phyloP scores from a whole-genome alignment of 495 filamentous ascomycete genomes.

The Tuber aestivum region DNA sequence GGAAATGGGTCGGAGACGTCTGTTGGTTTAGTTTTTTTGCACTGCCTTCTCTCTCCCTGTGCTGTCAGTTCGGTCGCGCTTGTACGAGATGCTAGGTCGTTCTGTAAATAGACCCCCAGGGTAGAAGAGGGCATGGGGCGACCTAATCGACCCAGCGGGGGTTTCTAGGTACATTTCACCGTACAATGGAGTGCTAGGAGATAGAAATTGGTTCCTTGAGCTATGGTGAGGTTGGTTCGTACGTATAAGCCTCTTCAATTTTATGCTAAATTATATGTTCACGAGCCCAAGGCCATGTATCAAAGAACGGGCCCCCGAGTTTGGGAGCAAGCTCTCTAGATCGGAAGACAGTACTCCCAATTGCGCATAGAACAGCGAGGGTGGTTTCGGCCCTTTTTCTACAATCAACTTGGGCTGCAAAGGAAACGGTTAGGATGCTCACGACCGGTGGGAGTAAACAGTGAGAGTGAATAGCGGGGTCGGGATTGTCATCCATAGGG shows the following conservation, averaged over 20 bases:
- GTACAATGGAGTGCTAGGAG: too few species aligned
- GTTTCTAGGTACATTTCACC: too few species aligned
- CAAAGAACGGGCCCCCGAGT: too few species aligned
- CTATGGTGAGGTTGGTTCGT: too few species aligned
- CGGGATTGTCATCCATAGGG: neutral
- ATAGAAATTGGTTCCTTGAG: too few species aligned
- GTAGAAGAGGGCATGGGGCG: too few species aligned
- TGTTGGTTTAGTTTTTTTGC: neutral
- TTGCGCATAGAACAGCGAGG: neutral
- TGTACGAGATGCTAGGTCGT: neutral
- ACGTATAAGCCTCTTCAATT: too few species aligned
- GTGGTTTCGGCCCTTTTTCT: neutral
- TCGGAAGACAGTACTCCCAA: neutral
- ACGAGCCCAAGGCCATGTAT: too few species aligned
- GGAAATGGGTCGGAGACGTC: neutral
- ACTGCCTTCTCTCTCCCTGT: neutral
- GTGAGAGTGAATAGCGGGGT: neutral
- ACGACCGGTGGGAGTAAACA: too few species aligned
- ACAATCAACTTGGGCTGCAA: neutral
- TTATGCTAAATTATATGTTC: too few species aligned
- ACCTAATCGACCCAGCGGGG: too few species aligned
- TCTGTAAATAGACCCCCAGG: too few species aligned
- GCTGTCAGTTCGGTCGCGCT: neutral
- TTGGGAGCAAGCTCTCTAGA: neutral
- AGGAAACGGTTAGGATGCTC: neutral